A percentile compares a stretch with the other conserved stretches of the same genome.
Evolutionary conservation across 1,284 basidiomycete genomes (phyloP).

Genomic region (Cryptococcus sp.): DNA sequence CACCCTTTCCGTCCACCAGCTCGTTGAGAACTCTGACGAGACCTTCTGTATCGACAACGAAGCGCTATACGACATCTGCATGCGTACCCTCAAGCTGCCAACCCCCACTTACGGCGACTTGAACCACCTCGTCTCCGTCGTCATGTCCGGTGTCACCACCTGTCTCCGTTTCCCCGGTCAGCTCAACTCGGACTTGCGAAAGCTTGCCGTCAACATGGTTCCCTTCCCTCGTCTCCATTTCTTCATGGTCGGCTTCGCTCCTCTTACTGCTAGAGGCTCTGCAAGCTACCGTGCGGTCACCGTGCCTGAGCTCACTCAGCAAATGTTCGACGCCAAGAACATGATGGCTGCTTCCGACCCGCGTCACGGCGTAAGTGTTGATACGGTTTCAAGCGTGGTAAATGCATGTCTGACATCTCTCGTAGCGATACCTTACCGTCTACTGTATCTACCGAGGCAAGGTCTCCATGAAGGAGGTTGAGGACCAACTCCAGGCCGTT

Average conservation of each 20-base stretch:
- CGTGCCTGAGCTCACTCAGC: slow-evolving; percentile 92
- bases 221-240: slow-evolving; percentile 99
- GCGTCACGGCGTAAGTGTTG: slow-evolving; percentile 70
- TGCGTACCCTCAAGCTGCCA: slow-evolving; percentile 90
- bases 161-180: slow-evolving; percentile 84
- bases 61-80: slow-evolving; percentile 97
- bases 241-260: slow-evolving; percentile 98
- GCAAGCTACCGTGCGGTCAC: slow-evolving; percentile 93
- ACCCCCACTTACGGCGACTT: slow-evolving; percentile 95
- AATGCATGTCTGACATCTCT: slow-evolving; percentile 5
- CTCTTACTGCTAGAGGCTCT: slow-evolving; percentile 88
- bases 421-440: slow-evolving; percentile 63
- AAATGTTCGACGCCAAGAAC: slow-evolving; percentile 99
- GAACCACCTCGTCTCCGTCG: slow-evolving; percentile 94
- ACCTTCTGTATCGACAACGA: slow-evolving; percentile 85
- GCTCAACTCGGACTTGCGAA: slow-evolving; percentile 95
- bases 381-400: neutral
- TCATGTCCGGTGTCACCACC: slow-evolving; percentile 79
- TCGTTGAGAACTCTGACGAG: slow-evolving; percentile 66
- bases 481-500: slow-evolving; percentile 96
- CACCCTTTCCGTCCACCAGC: slow-evolving; percentile 63
- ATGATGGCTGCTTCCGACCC: slow-evolving; percentile 90
- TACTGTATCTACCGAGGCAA: slow-evolving; percentile 98
- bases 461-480: slow-evolving; percentile 98
- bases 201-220: slow-evolving; percentile 98